Evolutionary conservation across 495 filamentous ascomycete species (phyloP), one percentile per base, ranked within the genome.

Genomic region (Aspergillus sclerotiicarbonarius): DNA sequence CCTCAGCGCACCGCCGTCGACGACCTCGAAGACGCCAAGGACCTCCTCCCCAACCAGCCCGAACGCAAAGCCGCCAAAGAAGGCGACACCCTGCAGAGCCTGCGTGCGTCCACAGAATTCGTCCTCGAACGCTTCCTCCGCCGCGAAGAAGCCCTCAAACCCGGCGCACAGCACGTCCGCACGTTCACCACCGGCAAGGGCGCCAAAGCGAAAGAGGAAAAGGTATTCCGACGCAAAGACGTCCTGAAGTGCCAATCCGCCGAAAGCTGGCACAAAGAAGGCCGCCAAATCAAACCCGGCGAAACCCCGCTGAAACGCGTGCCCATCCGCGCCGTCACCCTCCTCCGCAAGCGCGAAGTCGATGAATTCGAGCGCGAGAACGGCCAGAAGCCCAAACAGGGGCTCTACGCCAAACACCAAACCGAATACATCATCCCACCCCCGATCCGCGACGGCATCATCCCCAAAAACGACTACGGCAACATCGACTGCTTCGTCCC

Each of bases 231-330:
- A 9, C 88, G 92, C 33, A 81, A 80, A 37, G 92, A 97, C 62
- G 84, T 99, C 5, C 83, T 90, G 5, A 74, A 83, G 57, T 96
- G 95, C 67, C 90, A 94, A 65, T 91, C 87, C n/a, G 87, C 87
- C 15, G 94, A 99, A 65, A 95, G 88, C 46, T 98, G 95, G 95
- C 95, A 96, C 66, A 96, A 96, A 66, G 95, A 98, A 81, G 94
- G 94, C 20, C 85, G 92, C 1, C 85, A 83, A 32, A 80, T 95
- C 10, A 82, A 80, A 10, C 66, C 76, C 0, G 90, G 90, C 19
- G 82, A 87, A 57, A 74, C 85, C 33, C 88, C 93, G 0, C 74
- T 96, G 41, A 99, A 99, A 66, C 80, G 79, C 35, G 94, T 96
- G 0, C 90, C 92, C 9, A 90, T 93, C 66, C 88, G 94, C 32